phyloP scores from a whole-genome alignment of 2,329 filamentous ascomycete species.

The Scedosporium dehoogii region DNA sequence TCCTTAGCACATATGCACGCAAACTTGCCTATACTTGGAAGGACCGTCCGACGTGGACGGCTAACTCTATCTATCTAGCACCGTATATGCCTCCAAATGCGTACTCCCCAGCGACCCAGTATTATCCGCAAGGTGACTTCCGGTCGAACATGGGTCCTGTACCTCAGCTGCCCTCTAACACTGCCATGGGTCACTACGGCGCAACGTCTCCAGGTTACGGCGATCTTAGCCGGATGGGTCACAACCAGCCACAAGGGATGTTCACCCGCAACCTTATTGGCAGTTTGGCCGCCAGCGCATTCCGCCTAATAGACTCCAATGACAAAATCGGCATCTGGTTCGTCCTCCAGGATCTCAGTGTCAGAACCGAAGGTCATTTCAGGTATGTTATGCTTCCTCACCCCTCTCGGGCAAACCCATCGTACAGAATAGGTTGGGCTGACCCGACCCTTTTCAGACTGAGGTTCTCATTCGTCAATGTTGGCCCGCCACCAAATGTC shows the following conservation, averaged over 20 bases:
- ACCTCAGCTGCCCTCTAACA: slow-evolving; percentile 3
- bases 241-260: slow-evolving; percentile 62
- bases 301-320: slow-evolving; percentile 66
- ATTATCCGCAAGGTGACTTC: slow-evolving; percentile 16
- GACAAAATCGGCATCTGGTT: slow-evolving; percentile 92
- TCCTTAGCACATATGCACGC: neutral
- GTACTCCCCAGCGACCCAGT: slow-evolving; percentile 14
- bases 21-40: neutral
- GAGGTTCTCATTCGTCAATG: slow-evolving; percentile 72
- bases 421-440: neutral
- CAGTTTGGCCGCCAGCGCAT: slow-evolving; percentile 80
- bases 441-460: slow-evolving; percentile 29
- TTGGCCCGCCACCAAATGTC: slow-evolving; percentile 44
- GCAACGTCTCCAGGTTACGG: slow-evolving; percentile 16
- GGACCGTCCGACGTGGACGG: too few species aligned
- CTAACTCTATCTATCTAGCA: neutral
- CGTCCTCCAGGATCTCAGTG: slow-evolving; percentile 87
- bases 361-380: slow-evolving; percentile 85
- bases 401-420: neutral
- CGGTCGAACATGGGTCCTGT: slow-evolving; percentile 6
- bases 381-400: slow-evolving; percentile 42
- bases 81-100: slow-evolving; percentile 19
- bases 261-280: slow-evolving; percentile 94
- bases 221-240: slow-evolving; percentile 23
- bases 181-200: slow-evolving; percentile 16